These are phyloP conservation scores for Paraconiothyrium brasiliense DNA, from an alignment of 2,329 filamentous ascomycete species.

Conservation along the genomic window DNA sequence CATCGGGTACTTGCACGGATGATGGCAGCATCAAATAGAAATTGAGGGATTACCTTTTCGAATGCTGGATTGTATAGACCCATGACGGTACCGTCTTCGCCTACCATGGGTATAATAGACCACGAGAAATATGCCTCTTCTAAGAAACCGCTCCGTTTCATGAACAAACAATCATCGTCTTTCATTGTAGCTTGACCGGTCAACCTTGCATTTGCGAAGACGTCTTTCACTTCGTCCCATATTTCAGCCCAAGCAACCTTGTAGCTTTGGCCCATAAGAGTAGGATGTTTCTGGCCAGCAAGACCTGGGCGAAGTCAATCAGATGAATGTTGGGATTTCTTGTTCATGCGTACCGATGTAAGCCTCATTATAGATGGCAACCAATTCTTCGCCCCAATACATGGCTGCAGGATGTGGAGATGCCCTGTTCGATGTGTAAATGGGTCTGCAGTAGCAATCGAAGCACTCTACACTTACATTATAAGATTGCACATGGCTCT, in stretches of 20 bases:
- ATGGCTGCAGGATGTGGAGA: slow-evolving; percentile 69
- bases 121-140: slow-evolving; percentile 87
- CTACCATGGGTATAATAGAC: slow-evolving; percentile 81
- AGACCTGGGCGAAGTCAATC: slow-evolving; percentile 52
- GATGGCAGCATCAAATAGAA: neutral
- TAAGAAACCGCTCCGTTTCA: slow-evolving; percentile 73
- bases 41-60: slow-evolving; percentile 64
- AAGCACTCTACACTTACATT: slow-evolving; percentile 59
- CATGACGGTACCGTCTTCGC: slow-evolving; percentile 76
- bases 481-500: slow-evolving; percentile 83
- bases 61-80: slow-evolving; percentile 83
- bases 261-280: slow-evolving; percentile 78
- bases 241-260: slow-evolving; percentile 76
- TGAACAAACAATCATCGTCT: slow-evolving; percentile 80
- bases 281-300: slow-evolving; percentile 79
- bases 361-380: slow-evolving; percentile 77
- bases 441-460: neutral
- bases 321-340: neutral
- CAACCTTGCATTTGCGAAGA: slow-evolving; percentile 72
- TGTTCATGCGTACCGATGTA: slow-evolving; percentile 56
- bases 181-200: slow-evolving; percentile 85
- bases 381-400: slow-evolving; percentile 79
- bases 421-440: slow-evolving; percentile 37
- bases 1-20: neutral
- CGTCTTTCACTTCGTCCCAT: slow-evolving; percentile 74